A percentile compares a stretch with the other conserved stretches of the same genome.
phyloP scores from a whole-genome alignment of 2,329 filamentous ascomycete genomes.

The Microdochium paspali region DNA sequence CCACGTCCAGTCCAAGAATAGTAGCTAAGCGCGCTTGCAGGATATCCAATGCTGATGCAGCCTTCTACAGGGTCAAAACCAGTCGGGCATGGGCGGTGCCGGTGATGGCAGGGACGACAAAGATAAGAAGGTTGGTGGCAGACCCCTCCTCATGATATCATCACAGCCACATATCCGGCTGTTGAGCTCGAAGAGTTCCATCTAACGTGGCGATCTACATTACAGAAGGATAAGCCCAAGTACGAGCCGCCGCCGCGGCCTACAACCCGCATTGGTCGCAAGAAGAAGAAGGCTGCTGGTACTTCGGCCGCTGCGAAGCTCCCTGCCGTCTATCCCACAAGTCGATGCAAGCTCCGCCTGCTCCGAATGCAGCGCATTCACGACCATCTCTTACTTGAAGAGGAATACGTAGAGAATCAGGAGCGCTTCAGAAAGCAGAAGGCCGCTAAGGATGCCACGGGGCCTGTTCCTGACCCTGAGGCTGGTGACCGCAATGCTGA shows the following conservation, averaged over 20 bases:
- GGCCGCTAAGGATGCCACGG: slow-evolving; percentile 61
- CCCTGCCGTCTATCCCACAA: slow-evolving; percentile 86
- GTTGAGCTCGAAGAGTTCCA: no score
- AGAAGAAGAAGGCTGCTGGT: slow-evolving; percentile 94
- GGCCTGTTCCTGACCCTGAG: slow-evolving; percentile 60
- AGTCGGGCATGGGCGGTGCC: slow-evolving; percentile 74
- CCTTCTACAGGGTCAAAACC: slow-evolving; percentile 59
- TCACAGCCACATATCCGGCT: neutral
- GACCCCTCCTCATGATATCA: neutral
- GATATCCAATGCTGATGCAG: neutral
- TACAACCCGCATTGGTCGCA: slow-evolving; percentile 91
- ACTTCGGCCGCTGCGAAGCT: slow-evolving; percentile 94
- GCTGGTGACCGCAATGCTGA: slow-evolving; percentile 82
- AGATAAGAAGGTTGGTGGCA: slow-evolving; percentile 76
- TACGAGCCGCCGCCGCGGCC: slow-evolving; percentile 97
- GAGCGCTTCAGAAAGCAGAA: slow-evolving; percentile 92
- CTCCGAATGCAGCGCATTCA: slow-evolving; percentile 98
- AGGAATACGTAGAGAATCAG: slow-evolving; percentile 99
- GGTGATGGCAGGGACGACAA: slow-evolving; percentile 75
- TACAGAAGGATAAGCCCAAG: slow-evolving; percentile 98
- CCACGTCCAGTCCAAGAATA: neutral
- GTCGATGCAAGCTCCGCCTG: slow-evolving; percentile 93
- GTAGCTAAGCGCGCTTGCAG: neutral
- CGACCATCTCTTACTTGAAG: slow-evolving; percentile 91
- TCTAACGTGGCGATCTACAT: neutral